Base-by-base conservation (phyloP, 2,329 filamentous ascomycete genomes). In the Domatiomyces globalis region DNA sequence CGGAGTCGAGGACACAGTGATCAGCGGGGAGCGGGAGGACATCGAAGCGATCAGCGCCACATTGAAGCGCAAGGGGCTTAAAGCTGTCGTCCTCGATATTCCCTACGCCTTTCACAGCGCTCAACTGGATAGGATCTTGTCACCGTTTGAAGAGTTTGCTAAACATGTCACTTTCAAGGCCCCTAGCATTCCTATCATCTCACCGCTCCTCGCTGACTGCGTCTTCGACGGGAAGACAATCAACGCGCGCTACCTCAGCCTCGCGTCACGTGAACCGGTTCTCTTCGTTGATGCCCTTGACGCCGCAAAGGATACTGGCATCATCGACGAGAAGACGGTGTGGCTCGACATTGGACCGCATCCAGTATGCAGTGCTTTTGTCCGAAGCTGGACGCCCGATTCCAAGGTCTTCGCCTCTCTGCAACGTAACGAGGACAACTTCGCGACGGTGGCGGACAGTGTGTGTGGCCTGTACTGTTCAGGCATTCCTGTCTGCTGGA, bases 291-390 rank as follows among this genome's bases (percentile, higher is more conserved):
- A 73, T 48, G 83, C 79, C 5, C 68, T 88, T 1, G 68, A 76
- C 10, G 71, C 71, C 39, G 81, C 79, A 5, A 74, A 79, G 61
- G 69, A 76, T 47, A 69, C 73, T n/a, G 76, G 75, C 54, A 66
- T 75, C 15, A 77, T 85, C 46, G 74, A 82, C 55, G 78, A 81
- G 56, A 79, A 80, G 67, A 84, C 81, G 4, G 73, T 80, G 29
- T 87, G 79, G 77, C 69, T 88, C 51, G 84, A 88, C 64, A 69
- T 87, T 56, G 84, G 84, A n/a, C 83, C 84, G 42, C 81, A 86
- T 60, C 82, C 83, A 0, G 77, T 87, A 10, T 84, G 79, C 65
- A 74, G 75, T 45, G 76, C 76, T 53, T 81, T 87, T 74, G 72
- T 76, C 75, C 19, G 71, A 75, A 43, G 74, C 22, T 70, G 75